These are phyloP conservation scores for Penicillium capsulatum DNA, from an alignment of 2,329 filamentous ascomycete genomes.

Conservation along the genomic window DNA sequence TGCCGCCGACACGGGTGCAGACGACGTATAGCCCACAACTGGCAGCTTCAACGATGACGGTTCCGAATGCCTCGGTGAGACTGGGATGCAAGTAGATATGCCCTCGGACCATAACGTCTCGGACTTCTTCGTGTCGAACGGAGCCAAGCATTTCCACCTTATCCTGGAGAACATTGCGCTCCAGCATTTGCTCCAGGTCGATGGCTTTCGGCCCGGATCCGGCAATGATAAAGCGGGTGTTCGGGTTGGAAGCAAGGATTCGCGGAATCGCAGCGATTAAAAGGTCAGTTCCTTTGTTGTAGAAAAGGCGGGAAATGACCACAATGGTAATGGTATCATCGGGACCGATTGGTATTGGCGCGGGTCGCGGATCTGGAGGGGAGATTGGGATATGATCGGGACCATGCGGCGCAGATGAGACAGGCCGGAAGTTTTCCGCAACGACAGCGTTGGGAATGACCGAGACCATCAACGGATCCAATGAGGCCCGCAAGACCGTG, in stretches of 20 bases:
- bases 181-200: conserved; percentile 96
- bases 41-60: conserved; percentile 94
- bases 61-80: conserved; percentile 94
- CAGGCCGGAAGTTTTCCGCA: conserved; percentile 86
- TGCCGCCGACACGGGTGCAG: conserved; percentile 91
- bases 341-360: conserved; percentile 68
- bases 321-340: conserved; percentile 91
- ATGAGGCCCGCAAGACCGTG: conserved; percentile 85
- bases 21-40: conserved; percentile 95
- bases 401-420: conserved; percentile 49
- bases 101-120: conserved; percentile 93
- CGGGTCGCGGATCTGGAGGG: conserved; percentile 42
- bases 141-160: conserved; percentile 88
- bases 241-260: conserved; percentile 81
- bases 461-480: conserved; percentile 95
- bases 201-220: conserved; percentile 96
- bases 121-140: conserved; percentile 90
- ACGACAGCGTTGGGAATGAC: conserved; percentile 98
- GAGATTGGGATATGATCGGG: conserved; percentile 22
- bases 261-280: conserved; percentile 94
- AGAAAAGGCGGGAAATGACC: conserved; percentile 94
- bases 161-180: conserved; percentile 89
- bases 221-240: conserved; percentile 94
- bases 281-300: conserved; percentile 96
- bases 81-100: conserved; percentile 96